Evolutionary conservation across 2,329 filamentous ascomycete genomes (phyloP).

Genomic region (Trichoderma hamatum): DNA sequence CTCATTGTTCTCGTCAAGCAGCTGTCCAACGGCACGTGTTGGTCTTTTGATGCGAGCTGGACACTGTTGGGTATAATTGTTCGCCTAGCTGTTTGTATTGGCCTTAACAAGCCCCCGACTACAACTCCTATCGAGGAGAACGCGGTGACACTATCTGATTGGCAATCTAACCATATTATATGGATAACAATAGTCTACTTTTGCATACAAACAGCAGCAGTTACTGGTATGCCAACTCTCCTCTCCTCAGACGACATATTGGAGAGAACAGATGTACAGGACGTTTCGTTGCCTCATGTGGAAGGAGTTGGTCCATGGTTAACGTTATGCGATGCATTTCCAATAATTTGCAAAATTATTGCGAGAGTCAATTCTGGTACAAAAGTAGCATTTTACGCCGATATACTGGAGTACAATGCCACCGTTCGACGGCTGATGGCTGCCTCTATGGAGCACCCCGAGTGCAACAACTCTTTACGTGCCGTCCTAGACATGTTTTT

Average conservation of each 20-base stretch:
- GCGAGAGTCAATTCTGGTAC: neutral
- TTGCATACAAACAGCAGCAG: conserved; percentile 14
- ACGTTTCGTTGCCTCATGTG: neutral
- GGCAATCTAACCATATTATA: neutral
- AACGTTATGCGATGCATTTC: neutral
- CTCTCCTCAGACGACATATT: conserved; percentile 5
- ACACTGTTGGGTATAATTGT: conserved; percentile 9
- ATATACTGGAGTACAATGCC: conserved; percentile 1
- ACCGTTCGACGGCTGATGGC: neutral
- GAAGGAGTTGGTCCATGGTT: neutral
- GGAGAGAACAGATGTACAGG: neutral
- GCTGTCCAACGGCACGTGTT: conserved; percentile 24
- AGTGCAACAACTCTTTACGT: neutral
- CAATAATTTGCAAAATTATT: conserved; percentile 10
- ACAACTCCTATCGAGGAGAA: neutral
- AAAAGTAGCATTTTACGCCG: neutral
- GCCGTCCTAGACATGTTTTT: conserved; percentile 5
- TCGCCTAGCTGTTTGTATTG: conserved; percentile 5
- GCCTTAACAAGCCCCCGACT: conserved; percentile 4
- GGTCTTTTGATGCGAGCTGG: conserved; percentile 14
- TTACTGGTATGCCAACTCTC: conserved; percentile 10
- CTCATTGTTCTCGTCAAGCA: conserved; percentile 29
- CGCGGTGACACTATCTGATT: neutral
- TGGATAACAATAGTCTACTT: conserved; percentile 15
- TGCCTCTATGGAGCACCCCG: neutral